phyloP scores from a whole-genome alignment of 306 rosid genomes.

The Quercus variabilis region DNA sequence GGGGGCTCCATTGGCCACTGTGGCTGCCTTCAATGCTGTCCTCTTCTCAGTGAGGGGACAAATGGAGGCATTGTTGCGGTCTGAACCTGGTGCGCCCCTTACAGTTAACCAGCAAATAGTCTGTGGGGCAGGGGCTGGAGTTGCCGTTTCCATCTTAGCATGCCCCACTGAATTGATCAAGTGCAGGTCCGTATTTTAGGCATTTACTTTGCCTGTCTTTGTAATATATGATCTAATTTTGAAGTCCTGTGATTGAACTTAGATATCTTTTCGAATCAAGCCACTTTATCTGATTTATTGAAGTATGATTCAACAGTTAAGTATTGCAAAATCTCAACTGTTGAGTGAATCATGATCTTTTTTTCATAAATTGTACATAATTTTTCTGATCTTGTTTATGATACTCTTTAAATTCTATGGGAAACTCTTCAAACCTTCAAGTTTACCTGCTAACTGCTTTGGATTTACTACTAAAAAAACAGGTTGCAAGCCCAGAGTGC shows the following conservation, averaged over 20 bases:
- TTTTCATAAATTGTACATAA: no score
- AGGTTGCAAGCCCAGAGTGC: slow-evolving; percentile 98
- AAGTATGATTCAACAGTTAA: no score
- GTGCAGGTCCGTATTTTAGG: slow-evolving; percentile 62
- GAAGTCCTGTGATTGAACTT: neutral
- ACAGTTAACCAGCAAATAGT: slow-evolving; percentile 68
- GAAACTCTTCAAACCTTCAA: neutral
- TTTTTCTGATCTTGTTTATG: no score
- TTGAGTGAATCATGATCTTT: no score
- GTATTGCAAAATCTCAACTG: no score
- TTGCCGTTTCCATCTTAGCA: slow-evolving; percentile 89
- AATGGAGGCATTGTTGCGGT: slow-evolving; percentile 68
- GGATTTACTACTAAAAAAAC: slow-evolving; percentile 12
- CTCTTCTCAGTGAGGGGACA: slow-evolving; percentile 89
- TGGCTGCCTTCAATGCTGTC: slow-evolving; percentile 93
- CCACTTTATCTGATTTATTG: no score
- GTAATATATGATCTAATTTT: neutral
- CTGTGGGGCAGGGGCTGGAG: slow-evolving; percentile 92
- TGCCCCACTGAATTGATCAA: slow-evolving; percentile 94
- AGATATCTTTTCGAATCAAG: neutral
- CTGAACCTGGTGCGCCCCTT: slow-evolving; percentile 72
- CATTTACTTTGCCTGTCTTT: slow-evolving; percentile 6
- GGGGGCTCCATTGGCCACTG: slow-evolving; percentile 99
- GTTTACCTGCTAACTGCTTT: neutral
- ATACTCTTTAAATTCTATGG: neutral